Percentiles rank a stretch among this genome's conserved stretches.
These are phyloP conservation scores for Rhodotorula glutinis DNA, from an alignment of 1,284 basidiomycete genomes.

Conservation along the genomic window DNA sequence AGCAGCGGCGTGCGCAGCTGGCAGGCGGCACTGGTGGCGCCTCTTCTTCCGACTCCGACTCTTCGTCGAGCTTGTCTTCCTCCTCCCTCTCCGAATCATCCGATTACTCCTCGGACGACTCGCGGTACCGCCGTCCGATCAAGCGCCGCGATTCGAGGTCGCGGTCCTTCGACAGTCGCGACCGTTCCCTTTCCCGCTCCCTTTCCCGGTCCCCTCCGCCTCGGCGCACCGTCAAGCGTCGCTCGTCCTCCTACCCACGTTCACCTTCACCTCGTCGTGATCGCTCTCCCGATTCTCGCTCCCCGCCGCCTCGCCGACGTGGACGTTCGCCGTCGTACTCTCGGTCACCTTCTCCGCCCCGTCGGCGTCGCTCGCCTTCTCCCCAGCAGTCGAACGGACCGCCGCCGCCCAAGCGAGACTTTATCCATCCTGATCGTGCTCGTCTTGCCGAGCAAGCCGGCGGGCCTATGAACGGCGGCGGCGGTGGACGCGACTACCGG, in stretches of 20 bases:
- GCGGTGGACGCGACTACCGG: neutral
- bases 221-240: neutral
- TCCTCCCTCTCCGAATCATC: constrained; percentile 52
- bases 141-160: constrained; percentile 7
- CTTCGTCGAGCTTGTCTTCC: constrained; percentile 55
- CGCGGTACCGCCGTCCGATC: constrained; percentile 26
- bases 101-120: constrained; percentile 40
- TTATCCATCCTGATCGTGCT: constrained; percentile 24
- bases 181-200: constrained; percentile 28
- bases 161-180: constrained; percentile 13
- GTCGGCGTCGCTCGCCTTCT: constrained; percentile 15
- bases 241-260: constrained; percentile 10
- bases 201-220: constrained; percentile 15
- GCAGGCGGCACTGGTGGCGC: constrained; percentile 54
- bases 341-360: neutral
- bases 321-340: neutral
- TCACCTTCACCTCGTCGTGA: constrained; percentile 23
- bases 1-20: constrained; percentile 65
- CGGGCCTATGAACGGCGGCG: constrained; percentile 3
- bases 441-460: constrained; percentile 2
- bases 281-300: neutral
- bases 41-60: constrained; percentile 61
- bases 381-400: neutral
- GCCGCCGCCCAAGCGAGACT: neutral
- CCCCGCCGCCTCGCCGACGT: constrained; percentile 3